These are phyloP conservation scores for Auriculariales sp. DNA, from an alignment of 768 basidiomycete genomes.

Conservation along the genomic window DNA sequence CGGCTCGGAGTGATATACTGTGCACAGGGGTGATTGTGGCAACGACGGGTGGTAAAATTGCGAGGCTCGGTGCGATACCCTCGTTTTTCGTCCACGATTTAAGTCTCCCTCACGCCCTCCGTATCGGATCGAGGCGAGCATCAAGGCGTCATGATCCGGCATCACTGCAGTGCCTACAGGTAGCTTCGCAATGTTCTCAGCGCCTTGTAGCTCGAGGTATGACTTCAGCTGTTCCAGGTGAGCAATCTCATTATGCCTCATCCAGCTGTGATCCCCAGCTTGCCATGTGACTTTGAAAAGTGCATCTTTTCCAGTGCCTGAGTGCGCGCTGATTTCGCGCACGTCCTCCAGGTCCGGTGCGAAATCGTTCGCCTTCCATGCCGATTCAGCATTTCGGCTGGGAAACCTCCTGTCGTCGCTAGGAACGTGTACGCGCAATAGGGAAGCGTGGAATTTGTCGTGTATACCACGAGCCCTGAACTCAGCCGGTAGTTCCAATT, in stretches of 20 bases:
- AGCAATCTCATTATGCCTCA: slow-evolving; percentile 7
- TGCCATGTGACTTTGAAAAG: slow-evolving; percentile 13
- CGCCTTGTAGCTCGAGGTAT: slow-evolving; percentile 10
- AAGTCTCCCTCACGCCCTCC: too few species aligned
- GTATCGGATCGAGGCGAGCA: too few species aligned
- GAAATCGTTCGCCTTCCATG: background rate
- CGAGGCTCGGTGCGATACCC: too few species aligned
- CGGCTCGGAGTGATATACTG: too few species aligned
- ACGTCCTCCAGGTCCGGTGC: background rate
- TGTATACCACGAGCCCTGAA: slow-evolving; percentile 7
- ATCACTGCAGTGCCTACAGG: too few species aligned
- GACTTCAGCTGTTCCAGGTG: slow-evolving; percentile 5
- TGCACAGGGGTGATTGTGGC: too few species aligned
- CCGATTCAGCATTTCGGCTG: slow-evolving; percentile 2
- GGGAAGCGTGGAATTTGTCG: slow-evolving; percentile 9
- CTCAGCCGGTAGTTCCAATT: slow-evolving; percentile 8
- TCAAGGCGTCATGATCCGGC: too few species aligned
- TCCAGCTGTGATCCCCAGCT: slow-evolving; percentile 12
- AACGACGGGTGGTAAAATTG: too few species aligned
- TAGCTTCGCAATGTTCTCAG: background rate
- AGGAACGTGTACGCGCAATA: slow-evolving; percentile 9
- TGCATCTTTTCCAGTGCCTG: slow-evolving; percentile 6
- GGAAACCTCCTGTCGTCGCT: slow-evolving; percentile 17
- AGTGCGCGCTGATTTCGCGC: slow-evolving; percentile 3
- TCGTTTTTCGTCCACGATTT: too few species aligned